Evolutionary conservation across 495 filamentous ascomycete species (phyloP), one percentile per base, ranked within the genome.

Genomic region (Hypoxylon rickii): DNA sequence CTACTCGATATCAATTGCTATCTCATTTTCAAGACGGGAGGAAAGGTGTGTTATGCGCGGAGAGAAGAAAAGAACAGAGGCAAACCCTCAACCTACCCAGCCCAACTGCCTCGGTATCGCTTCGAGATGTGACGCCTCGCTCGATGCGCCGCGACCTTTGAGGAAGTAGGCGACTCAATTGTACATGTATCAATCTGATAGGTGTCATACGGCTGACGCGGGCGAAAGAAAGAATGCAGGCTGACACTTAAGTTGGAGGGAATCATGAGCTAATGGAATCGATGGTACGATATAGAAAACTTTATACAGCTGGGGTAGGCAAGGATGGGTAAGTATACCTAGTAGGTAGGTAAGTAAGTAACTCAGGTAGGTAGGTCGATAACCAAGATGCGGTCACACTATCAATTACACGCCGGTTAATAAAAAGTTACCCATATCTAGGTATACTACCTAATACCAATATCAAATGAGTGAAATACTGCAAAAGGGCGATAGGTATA

Each of bases 261-360:
- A n/a, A 22, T 10, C 10, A 29, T 21, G 24, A 44, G 24, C 19
- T 16, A 43, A 44, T 33, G 50, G 44, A 38, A 43, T 48, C 22
- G 11, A 60, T 53, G 49, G 49, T 51, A 53, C 49, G 55, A 58
- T 58, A 29, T 36, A 40, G n/a, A 58, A n/a, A 51, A 46, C 40
- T 42, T 16, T 51, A 51, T 51, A 39, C n/a, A 44, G 8, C n/a
- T 29, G 13, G 17, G 19, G 5, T 6, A 34, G 32, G 6, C 24
- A 4, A 29, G n/a, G n/a, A n/a, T n/a, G n/a, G n/a, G n/a, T n/a
- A n/a, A n/a, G n/a, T n/a, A n/a, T 29, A 29, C 24, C 24, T 29
- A 29, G 4, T 29, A 29, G 4, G 24, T 29, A 29, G 4, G 10
- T 29, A 29, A n/a, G 24, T 29, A 29, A 4, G 24, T 29, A n/a